Evolutionary conservation across 306 rosid genomes (phyloP).

Genomic region (Cucurbita ficifolia): DNA sequence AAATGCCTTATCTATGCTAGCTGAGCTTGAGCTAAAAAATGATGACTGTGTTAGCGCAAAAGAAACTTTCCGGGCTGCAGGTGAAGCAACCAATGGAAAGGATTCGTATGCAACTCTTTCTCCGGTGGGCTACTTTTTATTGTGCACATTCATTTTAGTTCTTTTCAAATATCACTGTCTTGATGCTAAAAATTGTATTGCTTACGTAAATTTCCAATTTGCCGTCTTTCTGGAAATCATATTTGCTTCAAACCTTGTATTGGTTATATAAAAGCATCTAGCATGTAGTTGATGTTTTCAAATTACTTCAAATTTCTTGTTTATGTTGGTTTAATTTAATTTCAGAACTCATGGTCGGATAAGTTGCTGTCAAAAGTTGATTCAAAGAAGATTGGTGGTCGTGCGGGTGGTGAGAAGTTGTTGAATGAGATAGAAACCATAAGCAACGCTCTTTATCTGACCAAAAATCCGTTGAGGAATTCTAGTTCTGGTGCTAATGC

Average conservation of each 20-base stretch:
- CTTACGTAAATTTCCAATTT: neutral
- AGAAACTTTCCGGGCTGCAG: conserved; percentile 88
- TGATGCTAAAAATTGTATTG: neutral
- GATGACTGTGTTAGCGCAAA: conserved; percentile 99
- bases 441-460: conserved; percentile 32
- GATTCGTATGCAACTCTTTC: conserved; percentile 88
- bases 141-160: conserved; percentile 11
- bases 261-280: neutral
- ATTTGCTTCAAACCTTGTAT: neutral
- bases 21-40: conserved; percentile 88
- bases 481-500: conserved; percentile 13
- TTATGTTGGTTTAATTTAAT: neutral
- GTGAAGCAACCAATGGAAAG: conserved; percentile 91
- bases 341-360: conserved; percentile 3
- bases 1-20: conserved; percentile 92
- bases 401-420: conserved; percentile 37
- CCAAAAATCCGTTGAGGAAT: conserved; percentile 24
- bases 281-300: neutral
- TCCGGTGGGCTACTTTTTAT: conserved; percentile 35
- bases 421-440: conserved; percentile 53
- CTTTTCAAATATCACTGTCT: neutral
- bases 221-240: neutral
- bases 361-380: conserved; percentile 39
- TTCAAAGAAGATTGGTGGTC: conserved; percentile 42
- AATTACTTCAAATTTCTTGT: conserved; percentile 2